Conservation (phyloP, 2,329 filamentous ascomycete genomes). For the Verticillium klebahnii region DNA sequence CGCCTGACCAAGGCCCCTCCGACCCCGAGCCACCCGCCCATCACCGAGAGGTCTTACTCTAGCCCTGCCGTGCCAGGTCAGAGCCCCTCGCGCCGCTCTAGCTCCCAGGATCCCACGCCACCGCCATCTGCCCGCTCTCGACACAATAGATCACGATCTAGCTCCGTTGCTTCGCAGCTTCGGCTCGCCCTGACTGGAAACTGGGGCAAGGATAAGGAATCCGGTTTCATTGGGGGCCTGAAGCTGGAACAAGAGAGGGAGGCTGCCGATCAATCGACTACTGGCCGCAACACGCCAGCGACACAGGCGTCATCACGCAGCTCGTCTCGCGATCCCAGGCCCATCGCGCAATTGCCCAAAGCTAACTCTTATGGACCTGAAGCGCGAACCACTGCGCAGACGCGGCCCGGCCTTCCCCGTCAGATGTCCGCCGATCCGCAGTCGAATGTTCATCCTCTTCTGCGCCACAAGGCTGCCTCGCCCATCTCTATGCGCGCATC, state of each 20-base stretch:
- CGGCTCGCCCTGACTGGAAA: not conserved
- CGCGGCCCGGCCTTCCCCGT: not conserved
- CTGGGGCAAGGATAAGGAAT: constrained; percentile 12
- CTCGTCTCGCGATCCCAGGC: not conserved
- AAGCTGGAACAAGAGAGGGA: constrained; percentile 35
- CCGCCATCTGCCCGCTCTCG: constrained; percentile 4
- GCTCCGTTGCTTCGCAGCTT: constrained; percentile 12
- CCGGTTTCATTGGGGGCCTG: constrained; percentile 34
- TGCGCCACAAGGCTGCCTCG: constrained; percentile 12
- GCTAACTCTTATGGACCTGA: constrained; percentile 9
- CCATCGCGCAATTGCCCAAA: not conserved
- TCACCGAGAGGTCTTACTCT: not conserved
- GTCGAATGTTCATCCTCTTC: not conserved
- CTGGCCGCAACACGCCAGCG: not conserved
- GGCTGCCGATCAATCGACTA: constrained; percentile 12
- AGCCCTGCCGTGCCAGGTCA: not conserved
- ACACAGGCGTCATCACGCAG: not conserved
- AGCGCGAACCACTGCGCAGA: not conserved
- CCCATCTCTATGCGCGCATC: constrained; percentile 30
- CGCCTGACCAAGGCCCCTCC: constrained; percentile 34
- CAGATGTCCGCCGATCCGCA: not conserved
- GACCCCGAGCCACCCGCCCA: constrained; percentile 1
- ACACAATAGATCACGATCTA: constrained; percentile 8
- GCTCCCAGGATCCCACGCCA: not conserved
- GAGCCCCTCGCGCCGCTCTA: not conserved